Evolutionary conservation across 345 rosid species (phyloP), one percentile per base, ranked within the genome.

Genomic region (Pelargonium nanum): DNA sequence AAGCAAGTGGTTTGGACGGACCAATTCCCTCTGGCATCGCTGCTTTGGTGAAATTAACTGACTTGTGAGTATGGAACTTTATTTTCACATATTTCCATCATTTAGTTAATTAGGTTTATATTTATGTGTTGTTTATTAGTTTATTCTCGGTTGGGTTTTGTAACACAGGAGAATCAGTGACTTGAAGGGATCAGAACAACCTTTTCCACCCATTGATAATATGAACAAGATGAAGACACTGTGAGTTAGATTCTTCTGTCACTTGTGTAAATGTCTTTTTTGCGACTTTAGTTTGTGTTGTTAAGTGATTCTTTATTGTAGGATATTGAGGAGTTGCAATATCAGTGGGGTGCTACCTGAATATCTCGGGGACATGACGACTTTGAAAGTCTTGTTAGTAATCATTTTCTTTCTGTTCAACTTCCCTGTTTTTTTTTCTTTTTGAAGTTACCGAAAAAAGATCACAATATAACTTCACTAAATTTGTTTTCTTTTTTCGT

Each of bases 251-350:
- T 24, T 13, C 6, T 19, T 32, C 40, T 58, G 8, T 28, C 7
- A 8, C 7, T 24, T 45, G 25, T 19, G 19, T 5, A 13, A 19
- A 12, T 4, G 24, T 53, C 0, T 1, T 53, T 22, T 7, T 22
- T 22, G 17, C 5, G 16, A 4, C 57, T 51, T 53, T 22, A 12
- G 51, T 34, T 45, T 25, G 30, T 26, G 55, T 25, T 26, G 13
- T 24, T 55, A 16, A 26, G 28, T 48, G 30, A 19, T 8, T 67
- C 17, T 59, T 51, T 24, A 17, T 64, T 21, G 22, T 77, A 86
- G 89, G 68, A 66, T 81, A 44, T 64, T 86, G 53, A 76, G 88
- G 68, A 79, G 77, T 73, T 81, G 87, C 80, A 83, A 70, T 73
- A 60, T 83, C 59, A 66, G 53, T 24, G 85, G 84, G 53, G 6